phyloP scores from a whole-genome alignment of 441 rosid genomes.

The Manihot esculenta region DNA sequence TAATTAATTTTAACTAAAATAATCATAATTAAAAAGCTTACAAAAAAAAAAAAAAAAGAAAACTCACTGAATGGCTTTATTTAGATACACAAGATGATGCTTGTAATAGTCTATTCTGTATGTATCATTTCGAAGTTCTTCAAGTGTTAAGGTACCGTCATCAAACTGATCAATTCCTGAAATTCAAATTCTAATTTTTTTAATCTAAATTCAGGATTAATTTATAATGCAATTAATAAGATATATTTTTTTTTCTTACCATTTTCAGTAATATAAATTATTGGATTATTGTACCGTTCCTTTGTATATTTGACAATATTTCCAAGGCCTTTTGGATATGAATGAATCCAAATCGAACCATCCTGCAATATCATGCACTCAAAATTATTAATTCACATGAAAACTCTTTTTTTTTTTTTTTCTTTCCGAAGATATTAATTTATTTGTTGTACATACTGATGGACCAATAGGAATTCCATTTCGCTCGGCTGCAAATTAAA shows the following conservation, averaged over 20 bases:
- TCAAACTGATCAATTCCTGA: constrained; percentile 34
- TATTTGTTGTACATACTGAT: constrained; percentile 8
- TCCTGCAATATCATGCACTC: constrained; percentile 23
- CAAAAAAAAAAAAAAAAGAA: too few relatives aligned
- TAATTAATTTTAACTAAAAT: not conserved
- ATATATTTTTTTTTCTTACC: constrained; percentile 26
- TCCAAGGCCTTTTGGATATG: constrained; percentile 40
- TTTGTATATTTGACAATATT: constrained; percentile 34
- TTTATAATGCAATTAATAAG: too few relatives aligned
- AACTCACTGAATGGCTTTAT: constrained; percentile 29
- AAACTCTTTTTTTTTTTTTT: too few relatives aligned
- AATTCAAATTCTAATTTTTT: too few relatives aligned
- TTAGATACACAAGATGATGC: constrained; percentile 24
- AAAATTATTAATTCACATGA: not conserved
- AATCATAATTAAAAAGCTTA: too few relatives aligned
- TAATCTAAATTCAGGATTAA: not conserved
- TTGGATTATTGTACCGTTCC: constrained; percentile 34
- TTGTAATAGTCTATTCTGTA: constrained; percentile 19
- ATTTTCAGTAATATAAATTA: constrained; percentile 50
- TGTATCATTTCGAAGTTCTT: constrained; percentile 18
- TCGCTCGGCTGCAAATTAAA: constrained; percentile 17
- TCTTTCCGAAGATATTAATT: not conserved
- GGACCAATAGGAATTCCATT: constrained; percentile 36
- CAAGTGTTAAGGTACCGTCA: constrained; percentile 19
- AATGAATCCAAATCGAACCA: constrained; percentile 31